Base-by-base conservation (phyloP, 2,329 filamentous ascomycete species). In the Fusarium kyushuense region DNA sequence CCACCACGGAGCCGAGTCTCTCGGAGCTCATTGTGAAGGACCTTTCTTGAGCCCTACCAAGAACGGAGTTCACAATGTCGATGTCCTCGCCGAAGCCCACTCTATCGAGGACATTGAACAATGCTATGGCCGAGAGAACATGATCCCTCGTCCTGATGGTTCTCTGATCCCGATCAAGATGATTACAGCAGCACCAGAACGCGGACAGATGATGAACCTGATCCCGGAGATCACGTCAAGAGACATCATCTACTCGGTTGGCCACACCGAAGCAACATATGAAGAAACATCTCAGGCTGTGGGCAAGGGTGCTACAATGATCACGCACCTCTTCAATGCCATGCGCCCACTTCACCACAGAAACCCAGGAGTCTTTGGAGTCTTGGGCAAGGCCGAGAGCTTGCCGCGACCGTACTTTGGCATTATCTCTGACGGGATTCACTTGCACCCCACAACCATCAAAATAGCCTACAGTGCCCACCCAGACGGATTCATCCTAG, bases 271-370 rank as follows among this genome's bases (percentile, higher is more conserved):
- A 77, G 92, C 93, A 16, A 93, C 91, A 0, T 97, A 95, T 76
- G 92, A 96, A 78, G 86, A 95, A 76, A 93, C 92, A 2, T 88
- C 90, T 6, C 80, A 82, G 6, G 92, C 92, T 21, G 86, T 96
- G 5, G 83, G 82, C n/a, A 85, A 89, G 9, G 94, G 94, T 52
- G 92, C 92, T 3, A 92, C 87, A 48, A 97, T 96, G 92, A 92
- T 97, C 70, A 97, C 94, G 0, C 94, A 97, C 75, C 84, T 97
- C 2, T 97, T 97, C 87, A 97, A 97, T 77, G 94, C 94, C 27
- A 97, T 97, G 94, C 87, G 90, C 1, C 93, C 93, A 16, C 87
- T 97, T 51, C 92, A 96, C 78, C 93, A 97, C 83, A 91, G 94
- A 59, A 94, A 97, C 78, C 94, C 94, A 0, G 94, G 94, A 36